A percentile compares a stretch with the other conserved stretches of the same genome.
Evolutionary conservation across 2,329 filamentous ascomycete species (phyloP).

Genomic region (Hypoxylon sp.): DNA sequence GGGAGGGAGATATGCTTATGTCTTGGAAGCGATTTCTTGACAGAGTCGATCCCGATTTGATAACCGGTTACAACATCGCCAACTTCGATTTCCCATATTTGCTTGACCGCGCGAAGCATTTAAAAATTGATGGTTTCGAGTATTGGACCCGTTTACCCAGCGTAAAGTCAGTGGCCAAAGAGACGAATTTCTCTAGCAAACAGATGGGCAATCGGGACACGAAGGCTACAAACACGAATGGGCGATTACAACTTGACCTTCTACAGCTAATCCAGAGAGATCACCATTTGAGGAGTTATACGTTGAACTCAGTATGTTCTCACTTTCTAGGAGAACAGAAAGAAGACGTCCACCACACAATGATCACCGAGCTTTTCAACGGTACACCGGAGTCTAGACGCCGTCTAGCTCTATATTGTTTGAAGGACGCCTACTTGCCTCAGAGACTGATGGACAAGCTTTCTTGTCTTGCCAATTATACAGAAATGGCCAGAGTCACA

Average conservation of each 20-base stretch:
- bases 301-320: conserved; percentile 93
- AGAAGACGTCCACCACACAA: conserved; percentile 98
- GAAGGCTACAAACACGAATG: conserved; percentile 94
- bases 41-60: conserved; percentile 93
- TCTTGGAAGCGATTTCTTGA: conserved; percentile 92
- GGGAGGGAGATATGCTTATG: conserved; percentile 91
- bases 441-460: conserved; percentile 97
- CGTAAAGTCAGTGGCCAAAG: conserved; percentile 78
- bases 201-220: conserved; percentile 98
- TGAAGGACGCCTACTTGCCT: conserved; percentile 97
- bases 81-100: conserved; percentile 99
- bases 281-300: conserved; percentile 95
- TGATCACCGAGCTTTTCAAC: conserved; percentile 99
- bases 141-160: conserved; percentile 87
- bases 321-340: conserved; percentile 98
- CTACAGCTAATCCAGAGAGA: conserved; percentile 96
- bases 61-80: conserved; percentile 98
- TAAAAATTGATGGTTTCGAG: conserved; percentile 85
- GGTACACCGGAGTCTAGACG: conserved; percentile 93
- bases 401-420: conserved; percentile 92
- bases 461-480: conserved; percentile 98
- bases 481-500: conserved; percentile 99
- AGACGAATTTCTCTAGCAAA: conserved; percentile 94
- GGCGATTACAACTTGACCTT: conserved; percentile 90
- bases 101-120: conserved; percentile 85